Percentiles rank a stretch among this genome's conserved stretches.
phyloP scores from a whole-genome alignment of 202 grass and related monocot genomes.

The Schoenoplectus tabernaemontani region DNA sequence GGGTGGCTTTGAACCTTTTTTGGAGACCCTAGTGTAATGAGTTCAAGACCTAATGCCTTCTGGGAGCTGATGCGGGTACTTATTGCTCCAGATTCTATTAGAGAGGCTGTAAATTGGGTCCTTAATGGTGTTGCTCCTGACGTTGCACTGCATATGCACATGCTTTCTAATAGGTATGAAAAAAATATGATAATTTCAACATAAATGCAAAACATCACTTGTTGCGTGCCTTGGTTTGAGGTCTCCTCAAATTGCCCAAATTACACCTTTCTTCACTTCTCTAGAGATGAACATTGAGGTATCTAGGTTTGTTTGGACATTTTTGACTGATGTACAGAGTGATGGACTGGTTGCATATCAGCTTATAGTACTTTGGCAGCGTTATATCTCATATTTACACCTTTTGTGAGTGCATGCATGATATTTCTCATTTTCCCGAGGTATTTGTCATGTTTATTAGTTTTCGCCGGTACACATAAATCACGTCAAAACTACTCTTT shows the following conservation, averaged over 20 bases:
- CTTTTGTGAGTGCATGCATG: background rate
- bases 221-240: background rate
- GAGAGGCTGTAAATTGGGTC: slow-evolving; percentile 56
- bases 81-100: slow-evolving; percentile 47
- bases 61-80: slow-evolving; percentile 71
- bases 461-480: no score
- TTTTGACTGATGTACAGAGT: background rate
- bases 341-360: background rate
- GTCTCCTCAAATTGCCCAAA: background rate
- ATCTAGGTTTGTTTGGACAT: background rate
- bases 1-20: slow-evolving; percentile 52
- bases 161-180: slow-evolving; percentile 76
- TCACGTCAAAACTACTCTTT: background rate
- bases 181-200: background rate
- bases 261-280: background rate
- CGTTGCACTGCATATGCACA: slow-evolving; percentile 83
- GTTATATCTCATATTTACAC: background rate
- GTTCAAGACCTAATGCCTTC: slow-evolving; percentile 72
- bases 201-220: background rate
- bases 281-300: background rate
- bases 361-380: background rate
- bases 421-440: slow-evolving; percentile 7
- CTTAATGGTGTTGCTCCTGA: slow-evolving; percentile 61
- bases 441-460: background rate
- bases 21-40: slow-evolving; percentile 31